Evolutionary conservation across 768 basidiomycete species (phyloP), one percentile per base, ranked within the genome.

Genomic region (Ramaria rubella): DNA sequence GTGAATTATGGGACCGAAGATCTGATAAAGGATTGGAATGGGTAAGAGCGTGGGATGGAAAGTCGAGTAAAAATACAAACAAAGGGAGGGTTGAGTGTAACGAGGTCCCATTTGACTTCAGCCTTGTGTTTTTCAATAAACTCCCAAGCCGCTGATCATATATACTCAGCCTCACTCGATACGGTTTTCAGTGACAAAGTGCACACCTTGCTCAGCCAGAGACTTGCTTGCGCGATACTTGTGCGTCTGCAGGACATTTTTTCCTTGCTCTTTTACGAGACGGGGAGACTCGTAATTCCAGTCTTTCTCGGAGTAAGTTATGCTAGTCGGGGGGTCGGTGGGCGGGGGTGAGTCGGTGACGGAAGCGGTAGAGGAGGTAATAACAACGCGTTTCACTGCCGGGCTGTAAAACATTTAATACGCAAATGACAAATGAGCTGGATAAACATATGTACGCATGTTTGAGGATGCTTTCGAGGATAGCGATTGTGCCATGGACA

Each of bases 211-310:
- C 68, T 90, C 88, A 0, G 85, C 83, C 2, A 86, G 70, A 2
- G 74, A 76, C 72, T 90, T 89, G n/a, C 79, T 80, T 2, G 83
- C 81, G 21, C 73, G 63, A 65, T 89, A 89, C 61, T 78, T 81
- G 19, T 67, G 58, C n/a, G 65, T 58, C 0, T 58, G 55, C 0
- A 65, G 55, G 0, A 79, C 79, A 1, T 76, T 70, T 17, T 70
- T 66, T 1, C 83, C 85, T 44, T 80, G 68, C 58, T 79, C 72
- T 55, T 78, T 70, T 15, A 80, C 73, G 8, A 72, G 69, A 46
- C 69, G 63, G 15, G 80, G 62, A 5, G 78, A 69, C 48, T 69
- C 69, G 14, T 79, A 66, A 61, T 86, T 85, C 88, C 87, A 89
- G 67, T 87, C 74, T 12, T 61, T 59, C 63, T 86, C 82, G n/a